Evolutionary conservation across 23 red algal genomes (phyloP).

Genomic region (Gracilariopsis chorda): DNA sequence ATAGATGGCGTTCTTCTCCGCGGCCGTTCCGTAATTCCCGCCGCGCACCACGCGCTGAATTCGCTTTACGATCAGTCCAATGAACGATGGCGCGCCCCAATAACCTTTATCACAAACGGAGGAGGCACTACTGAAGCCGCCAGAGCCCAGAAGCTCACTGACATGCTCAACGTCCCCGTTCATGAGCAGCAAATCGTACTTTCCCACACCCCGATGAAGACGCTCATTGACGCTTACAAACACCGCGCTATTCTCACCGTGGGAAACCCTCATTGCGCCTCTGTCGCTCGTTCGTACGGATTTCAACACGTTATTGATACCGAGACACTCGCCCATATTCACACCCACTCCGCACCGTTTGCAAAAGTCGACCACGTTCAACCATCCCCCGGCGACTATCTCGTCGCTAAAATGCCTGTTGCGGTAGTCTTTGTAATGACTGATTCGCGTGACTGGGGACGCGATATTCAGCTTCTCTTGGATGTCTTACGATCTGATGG

Average conservation of each 20-base stretch:
- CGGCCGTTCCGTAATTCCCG: slow-evolving; percentile 43
- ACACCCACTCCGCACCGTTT: slow-evolving; percentile 36
- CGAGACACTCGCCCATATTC: background rate
- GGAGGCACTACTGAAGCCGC: slow-evolving; percentile 68
- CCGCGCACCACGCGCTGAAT: slow-evolving; percentile 26
- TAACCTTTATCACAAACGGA: slow-evolving; percentile 81
- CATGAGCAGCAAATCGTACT: slow-evolving; percentile 62
- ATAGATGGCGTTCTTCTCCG: slow-evolving; percentile 85
- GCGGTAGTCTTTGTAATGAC: slow-evolving; percentile 64
- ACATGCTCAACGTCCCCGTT: slow-evolving; percentile 25
- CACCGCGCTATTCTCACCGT: slow-evolving; percentile 50
- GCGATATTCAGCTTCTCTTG: slow-evolving; percentile 82
- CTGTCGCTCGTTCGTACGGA: slow-evolving; percentile 63
- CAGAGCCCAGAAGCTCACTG: slow-evolving; percentile 56
- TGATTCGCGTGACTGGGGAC: slow-evolving; percentile 76
- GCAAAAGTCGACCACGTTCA: background rate
- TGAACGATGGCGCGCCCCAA: slow-evolving; percentile 17
- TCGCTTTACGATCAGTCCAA: slow-evolving; percentile 2
- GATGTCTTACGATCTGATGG: slow-evolving; percentile 53
- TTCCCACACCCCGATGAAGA: slow-evolving; percentile 64
- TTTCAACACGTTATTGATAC: slow-evolving; percentile 37
- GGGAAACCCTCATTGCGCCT: slow-evolving; percentile 45
- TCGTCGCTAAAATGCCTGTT: slow-evolving; percentile 34
- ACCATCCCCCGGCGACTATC: background rate
- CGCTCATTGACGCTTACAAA: background rate